Evolutionary conservation across 192 early-diverging fungal species (phyloP), one percentile per base, ranked within the genome.

Genomic region (Coemansia sp.): DNA sequence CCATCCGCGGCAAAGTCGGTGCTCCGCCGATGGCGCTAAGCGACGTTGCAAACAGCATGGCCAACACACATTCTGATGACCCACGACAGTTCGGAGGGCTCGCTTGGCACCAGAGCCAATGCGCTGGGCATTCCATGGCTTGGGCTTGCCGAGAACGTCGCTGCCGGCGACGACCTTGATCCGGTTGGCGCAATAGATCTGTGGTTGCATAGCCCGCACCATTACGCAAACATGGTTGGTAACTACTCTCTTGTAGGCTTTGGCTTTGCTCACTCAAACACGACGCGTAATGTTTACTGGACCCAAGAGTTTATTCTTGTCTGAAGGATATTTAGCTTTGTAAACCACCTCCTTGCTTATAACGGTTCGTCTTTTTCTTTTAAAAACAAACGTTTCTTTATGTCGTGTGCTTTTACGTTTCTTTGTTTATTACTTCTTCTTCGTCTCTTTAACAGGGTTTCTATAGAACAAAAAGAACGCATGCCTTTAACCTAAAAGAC

Each of bases 141-240:
- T 4, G 29, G 28, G 7, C 19, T 62, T 3, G 62, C 56, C 27
- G 73, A 72, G 50, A 75, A 72, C 33, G 59, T 71, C 2, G 71
- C 67, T 19, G 28, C 23, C 15, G 68, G 68, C 8, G 33, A 34
- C 33, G 47, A 42, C 15, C 27, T 50, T 25, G 59, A 57, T 3
- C 61, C 64, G 15, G 57, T 53, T 8, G 25, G 37, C 9, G 62
- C 50, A 23, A 64, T 79, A 48, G 61, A 58, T 13, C 19, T n/a
- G 22, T 81, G 78, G 68, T 25, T 48, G 14, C 33, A 59, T 23
- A 71, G 68, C 23, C 64, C 61, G 20, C 57, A 19, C 7, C 64
- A 67, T 44, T 57, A 64, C 19, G 64, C 34, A 28, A 80, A 70
- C 36, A 74, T 80, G 9, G 13, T 80, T 13, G 58, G 72, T 34